Evolutionary conservation across 768 basidiomycete genomes (phyloP).

Genomic region (Xerocomellus intermedius): DNA sequence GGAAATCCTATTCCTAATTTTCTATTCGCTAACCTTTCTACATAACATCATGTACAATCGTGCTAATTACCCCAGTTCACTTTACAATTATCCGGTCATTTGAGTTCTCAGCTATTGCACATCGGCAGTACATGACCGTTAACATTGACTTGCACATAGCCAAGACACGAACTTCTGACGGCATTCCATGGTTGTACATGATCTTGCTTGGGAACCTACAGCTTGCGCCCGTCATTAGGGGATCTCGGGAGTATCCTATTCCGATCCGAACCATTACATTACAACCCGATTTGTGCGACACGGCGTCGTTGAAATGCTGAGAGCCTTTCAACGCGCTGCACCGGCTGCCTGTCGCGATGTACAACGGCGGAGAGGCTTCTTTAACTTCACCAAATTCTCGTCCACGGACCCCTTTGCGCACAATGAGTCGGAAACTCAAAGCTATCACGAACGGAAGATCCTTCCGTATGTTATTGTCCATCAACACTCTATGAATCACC

Average conservation of each 20-base stretch:
- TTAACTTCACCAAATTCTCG: conserved; percentile 52
- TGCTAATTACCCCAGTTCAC: not conserved
- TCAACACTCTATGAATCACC: conserved; percentile 7
- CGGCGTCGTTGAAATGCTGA: conserved; percentile 18
- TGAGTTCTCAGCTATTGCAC: not conserved
- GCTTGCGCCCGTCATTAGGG: not conserved
- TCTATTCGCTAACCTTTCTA: not conserved
- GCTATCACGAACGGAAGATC: conserved; percentile 80
- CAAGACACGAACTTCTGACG: not conserved
- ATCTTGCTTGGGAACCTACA: not conserved
- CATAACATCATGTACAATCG: not conserved
- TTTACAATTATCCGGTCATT: not conserved
- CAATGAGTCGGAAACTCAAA: conserved; percentile 44
- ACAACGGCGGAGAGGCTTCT: conserved; percentile 35
- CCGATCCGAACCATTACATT: not conserved
- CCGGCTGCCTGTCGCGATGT: not conserved
- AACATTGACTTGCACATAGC: not conserved
- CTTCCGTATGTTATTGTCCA: conserved; percentile 67
- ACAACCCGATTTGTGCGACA: not conserved
- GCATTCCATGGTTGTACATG: not conserved
- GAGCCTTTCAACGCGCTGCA: conserved; percentile 8
- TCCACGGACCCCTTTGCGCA: conserved; percentile 40
- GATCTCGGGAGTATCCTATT: not conserved
- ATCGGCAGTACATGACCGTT: not conserved
- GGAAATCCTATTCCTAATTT: conserved; percentile 9